Percentiles rank a stretch among this genome's conserved stretches.
Conservation (phyloP, 495 filamentous ascomycete species). For the Hypoxylon intermedium region DNA sequence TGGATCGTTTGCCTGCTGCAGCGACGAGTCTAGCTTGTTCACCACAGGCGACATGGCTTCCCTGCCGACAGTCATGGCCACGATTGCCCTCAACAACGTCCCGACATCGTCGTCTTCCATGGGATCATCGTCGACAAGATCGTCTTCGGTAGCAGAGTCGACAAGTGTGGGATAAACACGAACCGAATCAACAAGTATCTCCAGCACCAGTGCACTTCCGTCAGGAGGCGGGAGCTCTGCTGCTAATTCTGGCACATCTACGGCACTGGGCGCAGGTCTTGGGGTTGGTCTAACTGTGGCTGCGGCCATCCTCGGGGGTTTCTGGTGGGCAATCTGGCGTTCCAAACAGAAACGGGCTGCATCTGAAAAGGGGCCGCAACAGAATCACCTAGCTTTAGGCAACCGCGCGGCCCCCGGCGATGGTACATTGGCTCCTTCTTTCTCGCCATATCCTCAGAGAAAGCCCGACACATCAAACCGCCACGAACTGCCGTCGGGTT, state of each 20-base stretch:
- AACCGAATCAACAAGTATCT: too few species aligned
- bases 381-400: background rate
- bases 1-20: conserved; percentile 27
- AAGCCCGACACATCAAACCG: background rate
- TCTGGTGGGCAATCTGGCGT: conserved; percentile 19
- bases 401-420: background rate
- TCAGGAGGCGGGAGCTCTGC: background rate
- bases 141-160: too few species aligned
- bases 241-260: background rate
- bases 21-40: conserved; percentile 6
- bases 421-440: background rate
- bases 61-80: conserved; percentile 17
- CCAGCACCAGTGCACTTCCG: background rate
- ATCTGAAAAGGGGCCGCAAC: background rate
- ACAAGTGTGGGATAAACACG: too few species aligned
- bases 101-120: conserved; percentile 1
- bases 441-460: background rate
- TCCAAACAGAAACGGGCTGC: background rate
- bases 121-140: conserved; percentile 3
- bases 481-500: conserved; percentile 8
- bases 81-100: background rate
- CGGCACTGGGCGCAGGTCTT: conserved; percentile 13
- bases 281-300: conserved; percentile 18
- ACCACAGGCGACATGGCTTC: conserved; percentile 12
- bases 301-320: conserved; percentile 14